Conservation (phyloP, 768 basidiomycete genomes). For the Boletus bicolor region DNA sequence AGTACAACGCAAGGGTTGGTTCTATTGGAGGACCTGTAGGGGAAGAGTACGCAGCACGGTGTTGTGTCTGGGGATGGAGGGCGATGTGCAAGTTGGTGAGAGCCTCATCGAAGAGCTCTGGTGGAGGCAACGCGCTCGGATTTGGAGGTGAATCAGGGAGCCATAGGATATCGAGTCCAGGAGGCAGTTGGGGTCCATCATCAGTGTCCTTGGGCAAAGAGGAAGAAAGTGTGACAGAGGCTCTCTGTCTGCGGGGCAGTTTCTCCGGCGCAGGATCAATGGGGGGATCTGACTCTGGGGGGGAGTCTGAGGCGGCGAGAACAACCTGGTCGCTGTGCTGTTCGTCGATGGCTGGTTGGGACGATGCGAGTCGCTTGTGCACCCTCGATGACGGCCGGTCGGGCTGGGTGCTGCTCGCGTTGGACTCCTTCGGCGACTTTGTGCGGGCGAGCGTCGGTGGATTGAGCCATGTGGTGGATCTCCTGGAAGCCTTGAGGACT, state of each 20-base stretch:
- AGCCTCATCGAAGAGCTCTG: slow-evolving; percentile 72
- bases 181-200: slow-evolving; percentile 47
- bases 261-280: slow-evolving; percentile 24
- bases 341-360: slow-evolving; percentile 17
- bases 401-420: slow-evolving; percentile 4
- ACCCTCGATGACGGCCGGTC: slow-evolving; percentile 16
- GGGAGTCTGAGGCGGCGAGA: slow-evolving; percentile 19
- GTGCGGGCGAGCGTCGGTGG: slow-evolving; percentile 22
- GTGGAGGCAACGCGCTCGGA: slow-evolving; percentile 53
- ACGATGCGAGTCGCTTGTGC: slow-evolving; percentile 24
- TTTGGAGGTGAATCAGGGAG: slow-evolving; percentile 37
- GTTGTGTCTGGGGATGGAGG: slow-evolving; percentile 79
- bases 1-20: slow-evolving; percentile 82
- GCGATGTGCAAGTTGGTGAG: slow-evolving; percentile 73
- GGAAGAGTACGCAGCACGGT: slow-evolving; percentile 61
- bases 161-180: slow-evolving; percentile 65
- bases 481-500: slow-evolving; percentile 45
- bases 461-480: not conserved
- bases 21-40: slow-evolving; percentile 56
- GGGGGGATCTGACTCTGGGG: slow-evolving; percentile 25
- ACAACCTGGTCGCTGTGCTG: slow-evolving; percentile 9
- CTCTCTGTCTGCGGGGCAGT: slow-evolving; percentile 19
- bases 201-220: slow-evolving; percentile 22
- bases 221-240: not conserved
- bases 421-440: slow-evolving; percentile 21